A percentile compares a stretch with the other conserved stretches of the same genome.
Conservation (phyloP, 345 rosid species). For the Balakata baccata region DNA sequence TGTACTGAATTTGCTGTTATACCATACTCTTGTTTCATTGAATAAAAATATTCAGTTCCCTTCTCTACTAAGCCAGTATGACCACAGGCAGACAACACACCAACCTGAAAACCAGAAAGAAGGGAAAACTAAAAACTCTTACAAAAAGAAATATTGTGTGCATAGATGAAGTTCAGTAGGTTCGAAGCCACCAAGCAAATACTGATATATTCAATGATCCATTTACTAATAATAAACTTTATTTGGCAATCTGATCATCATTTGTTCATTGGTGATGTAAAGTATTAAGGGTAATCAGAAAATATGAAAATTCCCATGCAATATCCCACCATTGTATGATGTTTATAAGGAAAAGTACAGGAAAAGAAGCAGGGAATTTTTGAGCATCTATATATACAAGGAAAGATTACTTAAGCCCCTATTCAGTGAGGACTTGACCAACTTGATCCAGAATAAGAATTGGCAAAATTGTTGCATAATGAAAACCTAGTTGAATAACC, state of each 20-base stretch:
- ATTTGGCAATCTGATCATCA: background rate
- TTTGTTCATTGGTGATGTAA: background rate
- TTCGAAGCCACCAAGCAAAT: background rate
- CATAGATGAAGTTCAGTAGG: background rate
- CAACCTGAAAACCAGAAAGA: conserved; percentile 39
- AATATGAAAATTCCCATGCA: background rate
- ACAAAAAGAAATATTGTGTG: background rate
- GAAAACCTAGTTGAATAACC: background rate
- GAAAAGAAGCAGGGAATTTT: too few relatives aligned
- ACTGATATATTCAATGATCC: background rate
- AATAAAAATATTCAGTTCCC: conserved; percentile 50
- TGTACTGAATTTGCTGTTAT: conserved; percentile 55
- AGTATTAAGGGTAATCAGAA: background rate
- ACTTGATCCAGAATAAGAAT: too few relatives aligned
- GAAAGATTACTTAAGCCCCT: background rate
- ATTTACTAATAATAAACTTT: background rate
- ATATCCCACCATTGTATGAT: background rate
- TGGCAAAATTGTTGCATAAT: too few relatives aligned
- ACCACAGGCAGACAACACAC: conserved; percentile 65
- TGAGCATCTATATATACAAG: too few relatives aligned
- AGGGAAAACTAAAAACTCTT: conserved; percentile 3
- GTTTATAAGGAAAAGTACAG: too few relatives aligned
- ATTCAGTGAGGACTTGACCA: background rate
- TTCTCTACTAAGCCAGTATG: conserved; percentile 60
- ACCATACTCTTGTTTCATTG: conserved; percentile 51